Percentiles rank a stretch among this genome's conserved stretches.
Evolutionary conservation across 441 rosid genomes (phyloP).

Genomic region (Populus hybrid): DNA sequence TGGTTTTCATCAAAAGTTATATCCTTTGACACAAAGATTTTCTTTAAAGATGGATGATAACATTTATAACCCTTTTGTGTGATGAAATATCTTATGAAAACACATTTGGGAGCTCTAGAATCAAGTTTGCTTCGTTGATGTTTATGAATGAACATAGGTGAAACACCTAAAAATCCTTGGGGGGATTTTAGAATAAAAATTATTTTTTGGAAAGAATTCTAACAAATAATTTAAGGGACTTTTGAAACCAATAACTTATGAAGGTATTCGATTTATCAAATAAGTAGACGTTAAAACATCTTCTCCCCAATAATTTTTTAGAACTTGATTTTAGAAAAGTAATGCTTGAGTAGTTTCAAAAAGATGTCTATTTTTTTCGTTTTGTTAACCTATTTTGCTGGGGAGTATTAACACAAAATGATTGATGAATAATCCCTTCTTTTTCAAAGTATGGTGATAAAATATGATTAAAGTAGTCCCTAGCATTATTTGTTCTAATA

Average conservation of each 20-base stretch:
- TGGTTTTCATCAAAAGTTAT: not conserved
- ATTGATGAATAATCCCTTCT: too few relatives aligned
- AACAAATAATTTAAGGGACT: not conserved
- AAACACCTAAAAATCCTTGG: not conserved
- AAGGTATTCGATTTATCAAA: slow-evolving; percentile 1
- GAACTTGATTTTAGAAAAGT: not conserved
- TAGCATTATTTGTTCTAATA: too few relatives aligned
- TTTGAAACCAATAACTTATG: not conserved
- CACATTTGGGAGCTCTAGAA: not conserved
- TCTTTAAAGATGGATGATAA: not conserved
- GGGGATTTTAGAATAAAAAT: not conserved
- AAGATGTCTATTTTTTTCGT: not conserved
- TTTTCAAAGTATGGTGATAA: too few relatives aligned
- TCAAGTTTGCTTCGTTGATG: not conserved
- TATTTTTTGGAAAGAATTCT: not conserved
- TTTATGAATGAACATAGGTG: not conserved
- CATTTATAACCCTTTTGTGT: too few relatives aligned
- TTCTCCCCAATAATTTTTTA: slow-evolving; percentile 4
- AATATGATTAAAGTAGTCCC: too few relatives aligned
- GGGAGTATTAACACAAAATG: too few relatives aligned
- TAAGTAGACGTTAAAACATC: not conserved
- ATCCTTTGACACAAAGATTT: not conserved
- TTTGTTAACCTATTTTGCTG: not conserved
- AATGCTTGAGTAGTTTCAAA: not conserved
- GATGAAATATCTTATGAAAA: not conserved